Conservation (phyloP, 768 basidiomycete species). For the Nidularia sp. region DNA sequence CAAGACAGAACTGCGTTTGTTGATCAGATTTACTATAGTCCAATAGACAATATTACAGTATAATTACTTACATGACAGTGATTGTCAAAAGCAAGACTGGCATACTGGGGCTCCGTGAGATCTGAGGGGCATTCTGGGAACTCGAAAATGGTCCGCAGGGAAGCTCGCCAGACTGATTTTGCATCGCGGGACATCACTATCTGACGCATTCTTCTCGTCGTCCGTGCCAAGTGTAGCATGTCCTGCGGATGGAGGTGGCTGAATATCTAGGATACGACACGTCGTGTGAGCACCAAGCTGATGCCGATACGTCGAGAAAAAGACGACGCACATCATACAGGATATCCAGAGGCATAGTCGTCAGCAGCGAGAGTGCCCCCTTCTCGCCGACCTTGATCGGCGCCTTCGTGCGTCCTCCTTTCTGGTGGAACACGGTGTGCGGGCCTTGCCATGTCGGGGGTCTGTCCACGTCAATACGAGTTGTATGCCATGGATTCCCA, state of each 20-base stretch:
- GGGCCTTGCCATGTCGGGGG: too few relatives aligned
- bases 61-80: conserved; percentile 36
- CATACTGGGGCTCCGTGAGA: conserved; percentile 39
- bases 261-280: conserved; percentile 30
- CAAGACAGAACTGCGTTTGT: neutral
- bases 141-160: conserved; percentile 24
- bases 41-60: conserved; percentile 28
- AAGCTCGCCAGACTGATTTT: conserved; percentile 31
- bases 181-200: conserved; percentile 31
- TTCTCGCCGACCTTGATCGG: neutral
- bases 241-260: conserved; percentile 38
- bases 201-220: conserved; percentile 31
- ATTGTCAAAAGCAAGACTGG: conserved; percentile 38
- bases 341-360: conserved; percentile 23
- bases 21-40: too few relatives aligned
- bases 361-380: conserved; percentile 12
- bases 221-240: conserved; percentile 40
- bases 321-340: conserved; percentile 28
- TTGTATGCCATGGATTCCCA: too few relatives aligned
- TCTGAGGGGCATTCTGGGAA: conserved; percentile 41
- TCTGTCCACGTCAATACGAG: too few relatives aligned
- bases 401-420: too few relatives aligned
- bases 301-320: too few relatives aligned
- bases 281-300: neutral
- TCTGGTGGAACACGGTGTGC: too few relatives aligned